Base-by-base conservation (phyloP, 768 basidiomycete genomes). In the Xanthoconium stramineum region DNA sequence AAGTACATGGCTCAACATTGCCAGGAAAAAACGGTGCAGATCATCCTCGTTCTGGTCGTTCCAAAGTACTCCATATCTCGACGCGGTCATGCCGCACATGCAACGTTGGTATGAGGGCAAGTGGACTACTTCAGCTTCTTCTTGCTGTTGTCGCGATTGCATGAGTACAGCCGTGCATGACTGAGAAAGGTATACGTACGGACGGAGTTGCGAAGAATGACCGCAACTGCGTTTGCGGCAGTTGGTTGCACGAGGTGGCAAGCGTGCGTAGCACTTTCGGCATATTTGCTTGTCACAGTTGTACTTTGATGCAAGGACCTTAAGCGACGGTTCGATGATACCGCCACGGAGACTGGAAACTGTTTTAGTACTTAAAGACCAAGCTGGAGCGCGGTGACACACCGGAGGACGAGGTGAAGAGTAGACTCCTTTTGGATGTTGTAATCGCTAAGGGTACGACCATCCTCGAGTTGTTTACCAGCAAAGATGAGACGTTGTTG, bases 201-300 rank as follows among this genome's bases (percentile, higher is more conserved):
- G 91, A 74, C 91, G 87, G 78, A 95, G 91, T 68, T 92, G 91
- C 59, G 85, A 88, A 46, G 89, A 91, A 75, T 91, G 91, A 19
- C 94, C 94, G 70, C 94, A 96, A 57, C 85, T 82, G 63, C 94
- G 83, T 81, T 96, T 96, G 73, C 96, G 83, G 87, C 97, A 98
- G 85, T 99, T 98, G 80, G 95, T 98, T 37, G 97, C 97, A 73
- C 97, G 94, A 52, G 95, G 96, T 61, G 97, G 96, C 66, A 98
- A 96, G 67, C 97, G 96, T 44, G 97, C 97, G 75, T 98, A 98
- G 81, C 97, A 98, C 77, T 98, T 98, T 76, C 97, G 94, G 84
- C 97, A 98, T 69, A 98, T 98, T 74, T 95, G 92, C 83, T 96
- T 96, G 78, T 97, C 94, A 75, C 94, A 98, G 80, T 98, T 98